Conservation (phyloP, 768 basidiomycete genomes). For the Trichaptum fuscoviolaceum region DNA sequence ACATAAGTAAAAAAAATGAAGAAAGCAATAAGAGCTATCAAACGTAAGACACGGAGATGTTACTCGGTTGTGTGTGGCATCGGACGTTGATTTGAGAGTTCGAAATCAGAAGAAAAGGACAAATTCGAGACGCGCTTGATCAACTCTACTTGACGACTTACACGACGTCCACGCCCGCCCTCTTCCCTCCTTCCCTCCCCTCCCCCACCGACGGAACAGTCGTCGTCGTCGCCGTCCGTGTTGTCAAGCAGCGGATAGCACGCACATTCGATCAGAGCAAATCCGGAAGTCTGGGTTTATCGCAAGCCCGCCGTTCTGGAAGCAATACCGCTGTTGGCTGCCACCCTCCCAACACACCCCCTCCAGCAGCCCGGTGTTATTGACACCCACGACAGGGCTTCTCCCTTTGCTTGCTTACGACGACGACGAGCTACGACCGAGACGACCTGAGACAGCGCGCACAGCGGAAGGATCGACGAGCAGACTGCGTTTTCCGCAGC, state of each 20-base stretch:
- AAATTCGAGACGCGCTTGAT: conserved; percentile 19
- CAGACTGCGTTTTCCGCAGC: background rate
- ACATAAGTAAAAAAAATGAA: too few species aligned
- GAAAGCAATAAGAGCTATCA: too few species aligned
- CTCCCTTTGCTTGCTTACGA: background rate
- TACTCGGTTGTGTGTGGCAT: background rate
- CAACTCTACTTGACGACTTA: background rate
- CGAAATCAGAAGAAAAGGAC: conserved; percentile 40
- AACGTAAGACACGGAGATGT: background rate
- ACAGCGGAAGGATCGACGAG: background rate
- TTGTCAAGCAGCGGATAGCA: too few species aligned
- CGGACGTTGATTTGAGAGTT: background rate
- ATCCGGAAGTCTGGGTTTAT: background rate
- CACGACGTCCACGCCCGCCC: conserved; percentile 7
- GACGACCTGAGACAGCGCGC: conserved; percentile 1
- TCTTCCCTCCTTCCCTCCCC: conserved; percentile 5
- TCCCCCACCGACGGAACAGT: conserved; percentile 34
- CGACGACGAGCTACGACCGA: background rate
- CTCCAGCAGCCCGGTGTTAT: background rate
- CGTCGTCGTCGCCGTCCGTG: conserved; percentile 38
- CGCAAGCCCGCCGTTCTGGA: background rate
- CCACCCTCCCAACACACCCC: background rate
- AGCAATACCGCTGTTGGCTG: too few species aligned
- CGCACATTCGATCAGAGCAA: background rate
- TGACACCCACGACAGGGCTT: background rate